phyloP scores from a whole-genome alignment of 345 rosid genomes.

The Clarkia xantiana region DNA sequence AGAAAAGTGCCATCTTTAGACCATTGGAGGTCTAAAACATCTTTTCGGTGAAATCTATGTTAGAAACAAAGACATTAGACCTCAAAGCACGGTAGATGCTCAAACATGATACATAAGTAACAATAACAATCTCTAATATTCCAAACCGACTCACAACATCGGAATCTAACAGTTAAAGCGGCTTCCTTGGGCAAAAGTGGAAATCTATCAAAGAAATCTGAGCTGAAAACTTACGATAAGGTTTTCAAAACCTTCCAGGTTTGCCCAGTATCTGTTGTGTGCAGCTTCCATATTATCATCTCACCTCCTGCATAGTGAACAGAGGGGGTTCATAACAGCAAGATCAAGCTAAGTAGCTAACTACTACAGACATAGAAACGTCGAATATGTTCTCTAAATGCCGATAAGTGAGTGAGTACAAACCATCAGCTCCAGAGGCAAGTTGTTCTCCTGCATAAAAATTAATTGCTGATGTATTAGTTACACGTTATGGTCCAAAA shows the following conservation, averaged over 20 bases:
- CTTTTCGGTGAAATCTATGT: conserved; percentile 83
- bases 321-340: background rate
- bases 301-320: conserved; percentile 59
- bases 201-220: background rate
- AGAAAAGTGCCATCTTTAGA: conserved; percentile 62
- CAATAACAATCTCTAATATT: too few species aligned
- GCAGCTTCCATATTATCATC: conserved; percentile 77
- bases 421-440: conserved; percentile 99
- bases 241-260: conserved; percentile 77
- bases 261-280: conserved; percentile 53
- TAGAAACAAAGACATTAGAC: background rate
- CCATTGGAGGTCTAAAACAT: conserved; percentile 88
- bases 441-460: conserved; percentile 61
- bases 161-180: background rate
- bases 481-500: background rate
- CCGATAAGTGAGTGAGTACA: conserved; percentile 5
- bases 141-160: too few species aligned
- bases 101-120: too few species aligned
- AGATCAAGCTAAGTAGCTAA: conserved; percentile 2
- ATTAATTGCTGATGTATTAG: conserved; percentile 1
- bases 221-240: conserved; percentile 43
- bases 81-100: too few species aligned
- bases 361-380: background rate
- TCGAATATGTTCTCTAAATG: background rate
- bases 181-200: background rate